A percentile compares a stretch with the other conserved stretches of the same genome.
Conservation (phyloP, 192 early-diverging fungal species). For the Diversispora eburnea region DNA sequence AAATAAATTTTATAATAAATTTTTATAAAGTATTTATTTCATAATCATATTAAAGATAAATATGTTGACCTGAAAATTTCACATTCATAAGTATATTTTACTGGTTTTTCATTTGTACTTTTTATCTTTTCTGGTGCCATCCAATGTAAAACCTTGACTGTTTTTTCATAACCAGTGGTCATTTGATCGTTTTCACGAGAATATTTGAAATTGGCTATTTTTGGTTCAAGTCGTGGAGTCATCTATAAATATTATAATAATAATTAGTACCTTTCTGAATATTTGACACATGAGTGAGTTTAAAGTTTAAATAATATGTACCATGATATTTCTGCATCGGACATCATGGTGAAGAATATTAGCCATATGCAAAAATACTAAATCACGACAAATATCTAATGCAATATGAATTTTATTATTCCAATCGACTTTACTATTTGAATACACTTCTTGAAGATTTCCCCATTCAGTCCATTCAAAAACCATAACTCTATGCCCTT, state of each 20-base stretch:
- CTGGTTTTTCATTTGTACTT: no score
- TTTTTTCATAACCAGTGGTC: neutral
- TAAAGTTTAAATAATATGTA: neutral
- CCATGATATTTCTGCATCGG: constrained; percentile 23
- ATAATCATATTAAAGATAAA: neutral
- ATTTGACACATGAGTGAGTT: neutral
- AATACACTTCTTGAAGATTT: neutral
- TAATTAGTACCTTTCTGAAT: neutral
- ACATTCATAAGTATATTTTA: constrained; percentile 15
- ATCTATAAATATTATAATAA: neutral
- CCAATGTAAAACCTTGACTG: constrained; percentile 12
- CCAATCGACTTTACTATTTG: neutral
- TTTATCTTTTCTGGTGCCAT: constrained; percentile 24
- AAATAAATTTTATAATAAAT: neutral
- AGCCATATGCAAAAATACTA: constrained; percentile 2
- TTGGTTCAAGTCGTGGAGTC: neutral
- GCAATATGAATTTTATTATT: neutral
- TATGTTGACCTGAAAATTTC: constrained; percentile 17
- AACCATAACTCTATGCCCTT: constrained; percentile 1
- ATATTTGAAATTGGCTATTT: constrained; percentile 22
- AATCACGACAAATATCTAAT: constrained; percentile 16
- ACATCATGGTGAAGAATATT: constrained; percentile 20
- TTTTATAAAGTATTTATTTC: neutral
- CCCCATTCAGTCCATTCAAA: constrained; percentile 26
- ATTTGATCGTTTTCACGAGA: neutral